These are phyloP conservation scores for Ceratobasidium papillatum DNA, from an alignment of 1,284 basidiomycete species.

Conservation along the genomic window DNA sequence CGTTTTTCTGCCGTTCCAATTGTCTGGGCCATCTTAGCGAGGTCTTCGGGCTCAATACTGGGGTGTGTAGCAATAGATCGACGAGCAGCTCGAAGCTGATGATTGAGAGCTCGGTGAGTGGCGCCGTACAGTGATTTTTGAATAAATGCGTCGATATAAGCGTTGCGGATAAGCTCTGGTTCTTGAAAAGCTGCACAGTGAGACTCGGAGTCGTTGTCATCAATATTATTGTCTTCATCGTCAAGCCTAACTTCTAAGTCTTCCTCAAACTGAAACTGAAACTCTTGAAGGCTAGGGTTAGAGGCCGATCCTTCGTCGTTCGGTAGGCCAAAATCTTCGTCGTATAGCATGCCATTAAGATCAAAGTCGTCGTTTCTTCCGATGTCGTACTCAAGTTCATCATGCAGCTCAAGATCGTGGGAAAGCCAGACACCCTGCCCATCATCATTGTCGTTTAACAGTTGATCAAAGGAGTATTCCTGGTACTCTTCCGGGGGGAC, in stretches of 20 bases:
- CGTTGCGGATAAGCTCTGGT: constrained; percentile 11
- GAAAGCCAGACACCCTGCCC: neutral
- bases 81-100: neutral
- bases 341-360: neutral
- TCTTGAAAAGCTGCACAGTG: constrained; percentile 9
- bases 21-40: constrained; percentile 11
- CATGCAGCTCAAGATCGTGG: neutral
- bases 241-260: neutral
- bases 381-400: neutral
- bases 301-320: neutral
- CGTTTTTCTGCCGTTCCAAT: constrained; percentile 1
- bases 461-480: constrained; percentile 5
- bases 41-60: neutral
- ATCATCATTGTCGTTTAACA: neutral
- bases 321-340: constrained; percentile 17
- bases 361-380: neutral
- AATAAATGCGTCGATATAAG: constrained; percentile 13
- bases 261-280: neutral
- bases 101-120: neutral
- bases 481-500: neutral
- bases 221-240: neutral
- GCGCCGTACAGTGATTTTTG: neutral
- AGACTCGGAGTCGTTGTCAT: neutral
- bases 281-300: neutral
- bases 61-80: neutral